Conservation (phyloP, 306 rosid species). For the Corylus heterophylla region DNA sequence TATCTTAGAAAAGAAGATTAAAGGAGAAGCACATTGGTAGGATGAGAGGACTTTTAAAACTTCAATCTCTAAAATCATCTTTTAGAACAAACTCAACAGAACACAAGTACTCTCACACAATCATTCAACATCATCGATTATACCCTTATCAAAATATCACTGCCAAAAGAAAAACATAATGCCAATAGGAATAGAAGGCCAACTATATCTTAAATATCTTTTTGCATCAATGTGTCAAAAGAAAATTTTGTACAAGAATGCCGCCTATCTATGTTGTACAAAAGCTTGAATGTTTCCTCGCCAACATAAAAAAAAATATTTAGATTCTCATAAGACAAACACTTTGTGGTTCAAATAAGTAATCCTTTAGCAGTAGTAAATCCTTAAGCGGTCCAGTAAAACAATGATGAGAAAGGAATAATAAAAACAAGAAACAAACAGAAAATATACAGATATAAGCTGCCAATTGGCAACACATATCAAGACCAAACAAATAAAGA, state of each 20-base stretch:
- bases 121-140: background rate
- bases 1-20: too few species aligned
- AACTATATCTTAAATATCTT: background rate
- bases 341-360: background rate
- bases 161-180: background rate
- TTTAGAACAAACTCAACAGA: background rate
- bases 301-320: background rate
- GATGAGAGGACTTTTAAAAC: background rate
- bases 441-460: background rate
- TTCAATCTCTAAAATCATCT: background rate
- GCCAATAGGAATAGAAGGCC: background rate
- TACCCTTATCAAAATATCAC: background rate
- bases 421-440: background rate
- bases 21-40: too few species aligned
- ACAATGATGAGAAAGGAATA: background rate
- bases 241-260: background rate
- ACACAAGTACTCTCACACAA: background rate
- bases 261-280: background rate
- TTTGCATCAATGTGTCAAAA: background rate
- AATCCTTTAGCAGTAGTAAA: background rate
- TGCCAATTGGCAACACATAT: background rate
- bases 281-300: background rate
- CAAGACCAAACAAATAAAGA: background rate
- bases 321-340: background rate
- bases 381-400: background rate